These are phyloP conservation scores for Tothia fuscella DNA, from an alignment of 2,329 filamentous ascomycete species.

Conservation along the genomic window DNA sequence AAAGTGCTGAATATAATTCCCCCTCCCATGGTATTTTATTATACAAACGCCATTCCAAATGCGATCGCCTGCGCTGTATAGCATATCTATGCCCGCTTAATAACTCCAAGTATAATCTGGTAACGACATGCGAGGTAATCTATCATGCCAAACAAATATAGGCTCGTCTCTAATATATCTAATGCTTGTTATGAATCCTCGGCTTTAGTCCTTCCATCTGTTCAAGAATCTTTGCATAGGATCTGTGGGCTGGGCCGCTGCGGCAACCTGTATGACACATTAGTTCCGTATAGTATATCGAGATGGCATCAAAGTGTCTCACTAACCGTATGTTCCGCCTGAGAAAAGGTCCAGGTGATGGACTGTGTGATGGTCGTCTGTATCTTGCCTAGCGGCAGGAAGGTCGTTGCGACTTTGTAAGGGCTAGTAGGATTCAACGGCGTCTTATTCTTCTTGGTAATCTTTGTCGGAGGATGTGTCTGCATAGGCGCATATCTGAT, in stretches of 20 bases:
- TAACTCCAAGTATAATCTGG: neutral
- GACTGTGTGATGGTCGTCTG: slow-evolving; percentile 40
- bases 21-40: too few species aligned
- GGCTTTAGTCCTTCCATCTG: slow-evolving; percentile 44
- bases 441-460: slow-evolving; percentile 39
- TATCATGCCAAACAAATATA: neutral
- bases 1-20: too few species aligned
- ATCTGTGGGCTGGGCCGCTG: slow-evolving; percentile 37
- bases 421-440: slow-evolving; percentile 45
- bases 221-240: slow-evolving; percentile 47
- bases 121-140: neutral
- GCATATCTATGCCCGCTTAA: too few species aligned
- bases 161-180: neutral
- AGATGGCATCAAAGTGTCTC: slow-evolving; percentile 4
- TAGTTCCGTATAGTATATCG: slow-evolving; percentile 9
- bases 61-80: slow-evolving; percentile 3
- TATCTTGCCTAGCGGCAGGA: slow-evolving; percentile 30
- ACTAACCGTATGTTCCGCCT: slow-evolving; percentile 48
- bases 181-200: neutral
- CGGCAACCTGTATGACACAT: slow-evolving; percentile 39
- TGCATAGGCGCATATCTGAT: slow-evolving; percentile 53
- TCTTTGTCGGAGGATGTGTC: slow-evolving; percentile 45
- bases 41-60: slow-evolving; percentile 6
- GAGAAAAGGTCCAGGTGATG: slow-evolving; percentile 35
- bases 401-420: slow-evolving; percentile 39